Conservation (phyloP, 768 basidiomycete species). For the Erythrobasidium yunnanense region DNA sequence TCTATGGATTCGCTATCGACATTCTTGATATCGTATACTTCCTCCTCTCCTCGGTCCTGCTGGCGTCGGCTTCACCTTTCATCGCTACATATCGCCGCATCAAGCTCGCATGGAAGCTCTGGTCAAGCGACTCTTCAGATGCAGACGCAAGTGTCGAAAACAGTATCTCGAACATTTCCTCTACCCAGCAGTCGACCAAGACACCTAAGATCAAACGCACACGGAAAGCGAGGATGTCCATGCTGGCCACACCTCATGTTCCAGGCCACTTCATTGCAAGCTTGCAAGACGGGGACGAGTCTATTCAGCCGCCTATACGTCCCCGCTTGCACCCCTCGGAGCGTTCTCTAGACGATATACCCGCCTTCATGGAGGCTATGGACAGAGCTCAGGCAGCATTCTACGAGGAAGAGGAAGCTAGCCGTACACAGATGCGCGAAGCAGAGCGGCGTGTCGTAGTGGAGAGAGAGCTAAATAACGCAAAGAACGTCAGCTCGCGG, state of each 20-base stretch:
- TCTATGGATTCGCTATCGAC: no score
- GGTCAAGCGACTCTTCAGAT: no score
- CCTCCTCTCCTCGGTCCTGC: not conserved
- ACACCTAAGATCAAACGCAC: slow-evolving; percentile 1
- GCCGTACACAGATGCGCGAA: not conserved
- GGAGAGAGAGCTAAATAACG: not conserved
- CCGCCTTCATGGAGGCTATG: slow-evolving; percentile 14
- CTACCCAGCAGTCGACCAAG: not conserved
- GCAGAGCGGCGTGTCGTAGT: not conserved
- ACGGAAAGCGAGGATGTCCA: not conserved
- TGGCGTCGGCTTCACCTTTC: not conserved
- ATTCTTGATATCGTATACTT: slow-evolving; percentile 2
- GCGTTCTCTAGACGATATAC: slow-evolving; percentile 10
- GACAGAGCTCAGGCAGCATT: slow-evolving; percentile 19
- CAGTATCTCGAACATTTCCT: no score
- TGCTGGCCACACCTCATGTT: slow-evolving; percentile 11
- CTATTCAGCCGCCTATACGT: not conserved
- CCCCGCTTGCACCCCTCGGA: slow-evolving; percentile 6
- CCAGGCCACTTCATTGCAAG: slow-evolving; percentile 11
- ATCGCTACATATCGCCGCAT: no score
- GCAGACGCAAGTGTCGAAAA: no score
- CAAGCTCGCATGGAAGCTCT: no score
- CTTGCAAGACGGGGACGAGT: no score
- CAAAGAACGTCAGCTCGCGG: not conserved
- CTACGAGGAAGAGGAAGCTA: slow-evolving; percentile 8